Evolutionary conservation across 2,329 filamentous ascomycete genomes (phyloP), one percentile per base, ranked within the genome.

Genomic region (Gnomoniopsis sp.): DNA sequence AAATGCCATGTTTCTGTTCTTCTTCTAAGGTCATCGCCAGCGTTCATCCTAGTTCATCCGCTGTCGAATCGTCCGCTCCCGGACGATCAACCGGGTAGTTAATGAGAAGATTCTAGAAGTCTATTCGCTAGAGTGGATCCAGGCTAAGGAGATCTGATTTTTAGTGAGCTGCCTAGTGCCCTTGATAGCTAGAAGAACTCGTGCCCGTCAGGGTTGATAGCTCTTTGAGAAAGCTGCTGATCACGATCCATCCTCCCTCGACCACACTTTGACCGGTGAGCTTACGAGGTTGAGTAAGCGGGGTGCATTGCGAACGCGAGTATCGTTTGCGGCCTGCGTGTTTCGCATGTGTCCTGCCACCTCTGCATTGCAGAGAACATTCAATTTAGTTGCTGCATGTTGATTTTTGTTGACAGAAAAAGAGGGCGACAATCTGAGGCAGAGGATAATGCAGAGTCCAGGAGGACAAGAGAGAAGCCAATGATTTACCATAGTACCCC

Each of bases 131-230:
- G 21, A 30, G 21, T 34, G 50, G 53, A 49, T 8, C 30, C 33
- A 43, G 48, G 26, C 53, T 46, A 17, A 21, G 57, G 15, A 48
- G 49, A 59, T 59, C 53, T 59, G 53, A 33, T 26, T 52, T 26
- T 52, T 52, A 59, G 57, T 52, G 47, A 49, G 48, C 52, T 59
- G 57, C 57, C 58, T 57, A 53, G 57, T 59, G 30, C 36, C 53
- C 26, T n/a, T 43, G 47, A 30, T n/a, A 47, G 58, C 48, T 46
- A 49, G 53, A 41, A 55, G 41, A 44, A 43, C 56, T 58, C n/a
- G 26, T 30, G 46, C 57, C 57, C 49, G 51, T 44, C 57, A 49
- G 53, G 53, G 22, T 49, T 49, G 53, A 30, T 21, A 57, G 53
- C 33, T 48, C 49, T 56, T 48, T 26, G 14, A 44, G 19, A 21